Percentiles rank a stretch among this genome's conserved stretches.
Evolutionary conservation across 192 early-diverging fungal species (phyloP).

Genomic region (Geosiphon pyriformis): DNA sequence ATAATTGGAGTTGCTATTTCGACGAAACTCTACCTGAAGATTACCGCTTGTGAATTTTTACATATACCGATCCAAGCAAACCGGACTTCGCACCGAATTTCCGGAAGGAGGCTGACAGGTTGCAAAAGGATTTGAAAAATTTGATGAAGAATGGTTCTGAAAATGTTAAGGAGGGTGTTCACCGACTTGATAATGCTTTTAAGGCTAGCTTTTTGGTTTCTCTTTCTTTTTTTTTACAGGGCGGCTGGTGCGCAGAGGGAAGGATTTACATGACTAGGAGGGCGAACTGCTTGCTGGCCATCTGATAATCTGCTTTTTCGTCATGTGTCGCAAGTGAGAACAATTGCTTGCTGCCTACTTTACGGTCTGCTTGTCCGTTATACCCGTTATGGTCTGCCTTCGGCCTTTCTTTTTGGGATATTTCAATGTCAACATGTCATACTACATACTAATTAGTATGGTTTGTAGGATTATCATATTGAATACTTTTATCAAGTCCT

Average conservation of each 20-base stretch:
- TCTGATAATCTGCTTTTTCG: slow-evolving; percentile 8
- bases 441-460: too few relatives aligned
- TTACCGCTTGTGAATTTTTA: slow-evolving; percentile 23
- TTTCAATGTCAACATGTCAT: too few relatives aligned
- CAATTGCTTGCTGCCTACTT: slow-evolving; percentile 19
- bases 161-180: slow-evolving; percentile 18
- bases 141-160: slow-evolving; percentile 19
- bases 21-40: slow-evolving; percentile 15
- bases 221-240: slow-evolving; percentile 11
- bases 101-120: slow-evolving; percentile 12
- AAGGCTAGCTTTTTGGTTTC: slow-evolving; percentile 20
- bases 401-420: too few relatives aligned
- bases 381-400: slow-evolving; percentile 6
- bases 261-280: slow-evolving; percentile 16
- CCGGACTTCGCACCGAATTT: slow-evolving; percentile 21
- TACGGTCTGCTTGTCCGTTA: slow-evolving; percentile 22
- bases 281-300: slow-evolving; percentile 17
- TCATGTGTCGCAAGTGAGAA: slow-evolving; percentile 11
- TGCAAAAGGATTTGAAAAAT: slow-evolving; percentile 19
- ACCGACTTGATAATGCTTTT: neutral
- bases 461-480: too few relatives aligned
- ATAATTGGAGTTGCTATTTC: slow-evolving; percentile 21
- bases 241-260: slow-evolving; percentile 8
- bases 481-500: too few relatives aligned
- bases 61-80: slow-evolving; percentile 18